Evolutionary conservation across 1,284 basidiomycete species (phyloP).

Genomic region (Neonothopanus nambi): DNA sequence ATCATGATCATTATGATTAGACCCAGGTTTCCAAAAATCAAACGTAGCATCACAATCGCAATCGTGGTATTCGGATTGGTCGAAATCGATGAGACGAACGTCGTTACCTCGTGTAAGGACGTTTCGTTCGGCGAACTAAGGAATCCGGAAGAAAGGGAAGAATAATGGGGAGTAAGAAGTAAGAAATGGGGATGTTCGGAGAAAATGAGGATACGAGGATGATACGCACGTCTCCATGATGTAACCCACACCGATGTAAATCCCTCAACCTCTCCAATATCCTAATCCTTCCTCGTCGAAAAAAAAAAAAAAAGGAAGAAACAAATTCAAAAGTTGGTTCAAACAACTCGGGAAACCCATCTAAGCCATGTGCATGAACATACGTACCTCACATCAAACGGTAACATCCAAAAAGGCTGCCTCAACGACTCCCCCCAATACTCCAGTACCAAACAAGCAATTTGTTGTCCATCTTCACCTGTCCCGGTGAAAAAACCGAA

Average conservation of each 20-base stretch:
- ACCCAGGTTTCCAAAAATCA: conserved; percentile 25
- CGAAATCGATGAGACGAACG: conserved; percentile 39
- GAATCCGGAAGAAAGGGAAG: neutral
- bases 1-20: too few species aligned
- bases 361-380: too few species aligned
- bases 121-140: conserved; percentile 38
- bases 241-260: conserved; percentile 34
- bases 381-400: conserved; percentile 33
- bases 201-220: too few species aligned
- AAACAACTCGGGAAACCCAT: too few species aligned
- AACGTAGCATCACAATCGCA: conserved; percentile 28
- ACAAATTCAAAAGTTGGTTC: too few species aligned
- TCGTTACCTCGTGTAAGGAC: conserved; percentile 34
- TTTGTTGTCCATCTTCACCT: conserved; percentile 28
- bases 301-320: neutral
- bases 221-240: conserved; percentile 24
- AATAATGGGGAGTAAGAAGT: neutral
- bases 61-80: conserved; percentile 29
- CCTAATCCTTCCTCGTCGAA: conserved; percentile 25
- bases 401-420: conserved; percentile 29
- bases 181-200: too few species aligned
- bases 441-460: conserved; percentile 38
- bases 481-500: conserved; percentile 35
- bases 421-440: conserved; percentile 35
- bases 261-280: conserved; percentile 32